These are phyloP conservation scores for Lachancea dasiensis DNA, from an alignment of 805 yeast species.

Conservation along the genomic window DNA sequence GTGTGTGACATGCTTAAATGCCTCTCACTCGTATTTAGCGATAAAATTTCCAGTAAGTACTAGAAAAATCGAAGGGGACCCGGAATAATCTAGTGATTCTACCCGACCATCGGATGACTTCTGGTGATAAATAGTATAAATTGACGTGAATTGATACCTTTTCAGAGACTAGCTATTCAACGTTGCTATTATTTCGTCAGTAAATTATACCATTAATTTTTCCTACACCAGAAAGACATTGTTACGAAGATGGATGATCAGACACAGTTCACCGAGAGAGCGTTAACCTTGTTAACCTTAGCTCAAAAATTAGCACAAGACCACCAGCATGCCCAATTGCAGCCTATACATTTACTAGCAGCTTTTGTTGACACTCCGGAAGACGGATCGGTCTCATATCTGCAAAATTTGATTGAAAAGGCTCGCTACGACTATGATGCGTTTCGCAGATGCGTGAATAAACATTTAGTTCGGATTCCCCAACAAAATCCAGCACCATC, in stretches of 20 bases:
- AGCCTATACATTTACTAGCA: slow-evolving; percentile 86
- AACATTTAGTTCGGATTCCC: slow-evolving; percentile 75
- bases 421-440: slow-evolving; percentile 83
- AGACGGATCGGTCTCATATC: slow-evolving; percentile 54
- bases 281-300: slow-evolving; percentile 68
- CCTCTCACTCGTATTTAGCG: too few species aligned
- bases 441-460: slow-evolving; percentile 75
- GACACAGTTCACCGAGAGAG: slow-evolving; percentile 89
- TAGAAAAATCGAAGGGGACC: neutral
- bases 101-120: neutral
- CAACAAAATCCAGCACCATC: slow-evolving; percentile 86
- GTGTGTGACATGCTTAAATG: too few species aligned
- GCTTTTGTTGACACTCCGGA: slow-evolving; percentile 69
- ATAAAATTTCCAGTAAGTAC: slow-evolving; percentile 1
- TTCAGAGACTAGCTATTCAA: too few species aligned
- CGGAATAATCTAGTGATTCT: slow-evolving; percentile 1
- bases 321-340: slow-evolving; percentile 73
- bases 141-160: too few species aligned
- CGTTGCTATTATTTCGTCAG: neutral
- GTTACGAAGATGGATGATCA: slow-evolving; percentile 37
- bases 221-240: too few species aligned
- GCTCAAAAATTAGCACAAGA: slow-evolving; percentile 82
- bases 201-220: too few species aligned
- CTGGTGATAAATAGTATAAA: too few species aligned
- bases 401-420: slow-evolving; percentile 76